Evolutionary conservation across 2,329 filamentous ascomycete genomes (phyloP).

Genomic region (Ceratocystiopsis brevicomis): DNA sequence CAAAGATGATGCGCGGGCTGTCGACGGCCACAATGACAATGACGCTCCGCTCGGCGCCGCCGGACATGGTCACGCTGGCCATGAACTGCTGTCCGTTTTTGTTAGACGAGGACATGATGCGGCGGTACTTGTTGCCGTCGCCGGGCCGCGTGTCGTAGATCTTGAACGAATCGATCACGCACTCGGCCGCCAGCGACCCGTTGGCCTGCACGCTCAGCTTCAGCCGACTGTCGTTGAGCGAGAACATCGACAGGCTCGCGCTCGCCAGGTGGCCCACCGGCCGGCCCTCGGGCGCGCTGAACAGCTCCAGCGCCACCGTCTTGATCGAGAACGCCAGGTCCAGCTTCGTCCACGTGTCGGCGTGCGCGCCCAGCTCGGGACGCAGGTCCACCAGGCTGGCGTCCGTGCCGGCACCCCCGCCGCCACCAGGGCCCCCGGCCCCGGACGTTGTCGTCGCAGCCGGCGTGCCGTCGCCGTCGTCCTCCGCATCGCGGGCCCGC

Average conservation of each 20-base stretch:
- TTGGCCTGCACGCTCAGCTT: slow-evolving; percentile 91
- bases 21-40: slow-evolving; percentile 89
- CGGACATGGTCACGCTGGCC: slow-evolving; percentile 87
- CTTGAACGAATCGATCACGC: slow-evolving; percentile 84
- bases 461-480: too few relatives aligned
- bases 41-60: slow-evolving; percentile 59
- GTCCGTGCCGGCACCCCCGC: neutral
- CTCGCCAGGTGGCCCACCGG: slow-evolving; percentile 62
- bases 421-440: slow-evolving; percentile 13
- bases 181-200: slow-evolving; percentile 75
- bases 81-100: slow-evolving; percentile 94
- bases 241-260: slow-evolving; percentile 82
- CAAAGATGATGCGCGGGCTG: slow-evolving; percentile 85
- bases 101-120: slow-evolving; percentile 95
- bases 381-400: slow-evolving; percentile 30
- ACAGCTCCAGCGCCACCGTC: slow-evolving; percentile 72
- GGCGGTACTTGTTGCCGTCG: slow-evolving; percentile 88
- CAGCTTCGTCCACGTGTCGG: slow-evolving; percentile 74
- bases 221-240: slow-evolving; percentile 75
- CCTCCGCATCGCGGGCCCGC: slow-evolving; percentile 19
- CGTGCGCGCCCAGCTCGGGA: slow-evolving; percentile 50
- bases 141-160: slow-evolving; percentile 79
- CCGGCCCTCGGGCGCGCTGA: slow-evolving; percentile 54
- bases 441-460: neutral
- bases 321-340: slow-evolving; percentile 81